Percentiles rank a stretch among this genome's conserved stretches.
These are phyloP conservation scores for Termitomyces eurrhizus DNA, from an alignment of 768 basidiomycete genomes.

Conservation along the genomic window DNA sequence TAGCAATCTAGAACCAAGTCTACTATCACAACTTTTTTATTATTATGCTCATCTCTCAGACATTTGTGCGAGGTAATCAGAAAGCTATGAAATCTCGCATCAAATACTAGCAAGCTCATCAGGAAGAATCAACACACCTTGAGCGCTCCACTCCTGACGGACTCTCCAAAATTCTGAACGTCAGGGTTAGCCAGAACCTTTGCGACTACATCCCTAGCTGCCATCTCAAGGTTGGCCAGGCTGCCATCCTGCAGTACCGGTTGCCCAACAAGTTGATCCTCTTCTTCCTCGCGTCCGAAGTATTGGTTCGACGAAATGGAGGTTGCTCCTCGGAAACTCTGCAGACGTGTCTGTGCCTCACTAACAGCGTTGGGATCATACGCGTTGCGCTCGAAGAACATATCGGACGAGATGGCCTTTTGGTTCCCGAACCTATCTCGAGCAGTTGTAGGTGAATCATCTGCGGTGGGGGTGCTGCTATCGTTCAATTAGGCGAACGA, in stretches of 20 bases:
- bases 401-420: constrained; percentile 96
- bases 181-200: constrained; percentile 81
- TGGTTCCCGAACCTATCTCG: constrained; percentile 89
- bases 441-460: constrained; percentile 72
- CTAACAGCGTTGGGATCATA: constrained; percentile 71
- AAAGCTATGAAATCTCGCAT: constrained; percentile 33
- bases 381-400: constrained; percentile 89
- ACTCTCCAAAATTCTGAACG: constrained; percentile 82
- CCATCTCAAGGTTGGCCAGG: constrained; percentile 50
- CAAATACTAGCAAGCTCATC: not conserved
- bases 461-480: constrained; percentile 28
- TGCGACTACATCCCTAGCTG: constrained; percentile 73
- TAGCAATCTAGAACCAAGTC: not conserved
- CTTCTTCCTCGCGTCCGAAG: constrained; percentile 89
- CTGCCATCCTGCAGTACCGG: constrained; percentile 39
- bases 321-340: constrained; percentile 86
- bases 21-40: not conserved
- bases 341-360: constrained; percentile 81
- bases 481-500: not conserved
- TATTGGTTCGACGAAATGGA: constrained; percentile 95
- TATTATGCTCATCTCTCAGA: constrained; percentile 38
- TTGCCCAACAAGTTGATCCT: constrained; percentile 40
- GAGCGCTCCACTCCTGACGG: constrained; percentile 72
- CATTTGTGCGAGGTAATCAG: constrained; percentile 70
- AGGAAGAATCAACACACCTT: constrained; percentile 47